phyloP scores from a whole-genome alignment of 495 filamentous ascomycete species.

The Penicillium salamii region DNA sequence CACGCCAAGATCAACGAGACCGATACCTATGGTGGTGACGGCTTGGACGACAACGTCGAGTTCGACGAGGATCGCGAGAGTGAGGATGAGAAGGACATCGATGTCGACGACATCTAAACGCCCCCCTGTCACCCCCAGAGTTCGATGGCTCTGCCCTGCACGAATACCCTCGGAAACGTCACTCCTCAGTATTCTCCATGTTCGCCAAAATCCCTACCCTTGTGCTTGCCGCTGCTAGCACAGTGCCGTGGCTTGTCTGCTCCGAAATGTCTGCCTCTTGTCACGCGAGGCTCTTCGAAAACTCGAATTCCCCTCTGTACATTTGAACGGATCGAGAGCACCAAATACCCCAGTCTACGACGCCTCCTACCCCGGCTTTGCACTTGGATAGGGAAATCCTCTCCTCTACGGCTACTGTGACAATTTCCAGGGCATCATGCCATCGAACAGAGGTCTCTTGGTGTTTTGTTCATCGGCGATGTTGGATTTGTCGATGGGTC shows the following conservation, averaged over 20 bases:
- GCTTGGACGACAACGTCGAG: conserved; percentile 58
- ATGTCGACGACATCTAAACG: conserved; percentile 58
- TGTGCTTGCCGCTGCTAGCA: conserved; percentile 19
- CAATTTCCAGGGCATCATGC: conserved; percentile 26
- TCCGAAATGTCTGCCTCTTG: conserved; percentile 10
- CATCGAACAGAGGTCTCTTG: conserved; percentile 22
- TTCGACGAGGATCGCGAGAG: conserved; percentile 58
- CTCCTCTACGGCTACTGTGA: conserved; percentile 17
- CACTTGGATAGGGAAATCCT: conserved; percentile 14
- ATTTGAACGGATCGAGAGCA: conserved; percentile 13
- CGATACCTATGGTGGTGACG: conserved; percentile 76
- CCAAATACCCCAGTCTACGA: conserved; percentile 6
- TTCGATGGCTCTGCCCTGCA: conserved; percentile 35
- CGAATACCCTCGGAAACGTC: conserved; percentile 32
- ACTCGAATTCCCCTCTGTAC: conserved; percentile 11
- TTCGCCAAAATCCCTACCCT: conserved; percentile 21
- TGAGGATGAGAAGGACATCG: conserved; percentile 58
- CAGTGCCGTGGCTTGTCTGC: conserved; percentile 17
- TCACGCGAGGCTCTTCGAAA: conserved; percentile 3
- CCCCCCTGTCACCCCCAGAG: conserved; percentile 21
- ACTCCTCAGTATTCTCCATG: conserved; percentile 27
- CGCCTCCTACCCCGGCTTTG: conserved; percentile 14
- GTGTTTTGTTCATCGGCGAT: conserved; percentile 17
- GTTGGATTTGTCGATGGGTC: conserved; percentile 8
- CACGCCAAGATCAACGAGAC: conserved; percentile 99